Evolutionary conservation across 805 yeast species (phyloP), one percentile per base, ranked within the genome.

Genomic region (Jamesozyma lodderae): DNA sequence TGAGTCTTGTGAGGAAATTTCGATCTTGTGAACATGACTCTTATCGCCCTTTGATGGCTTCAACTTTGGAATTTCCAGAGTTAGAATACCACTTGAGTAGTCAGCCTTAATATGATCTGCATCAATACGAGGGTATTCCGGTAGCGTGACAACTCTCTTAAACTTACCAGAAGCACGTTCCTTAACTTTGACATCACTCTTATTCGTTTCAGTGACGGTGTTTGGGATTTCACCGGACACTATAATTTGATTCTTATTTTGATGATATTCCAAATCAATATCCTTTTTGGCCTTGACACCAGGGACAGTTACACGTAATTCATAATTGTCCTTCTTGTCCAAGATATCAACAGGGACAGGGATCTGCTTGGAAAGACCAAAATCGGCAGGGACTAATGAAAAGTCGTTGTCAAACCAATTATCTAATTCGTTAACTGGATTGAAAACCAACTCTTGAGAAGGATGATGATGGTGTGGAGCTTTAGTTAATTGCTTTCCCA

Each of bases 321-420:
- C 66, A 43, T 67, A 70, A 15, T 56, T 47, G 32, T 62, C 53
- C 4, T 67, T 69, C 32, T 64, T 61, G 22, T 71, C 75, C 42
- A 68, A 51, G 27, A 72, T 55, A 44, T 71, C 74, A 33, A 70
- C 62, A 13, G 74, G 71, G 36, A 73, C 73, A 15, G 60, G 51
- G 15, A 66, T 23, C 6, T 29, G 34, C 5, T 11, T 35, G 11
- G 41, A 51, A 14, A 38, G 37, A 10, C 36, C 36, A 33, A 58
- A 53, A 36, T 47, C 49, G 22, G 49, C 44, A 10, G 58, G 52
- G n/a, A 59, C 31, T 29, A 53, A 43, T 13, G 64, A 49, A 35
- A 48, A 44, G 15, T 51, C 51, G 37, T 59, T 51, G 13, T 48
- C 48, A 35, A 49, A 52, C 51, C 52, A 53, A 25, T 45, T 40